These are phyloP conservation scores for Scorias spongiosa DNA, from an alignment of 2,329 filamentous ascomycete species.

Conservation along the genomic window DNA sequence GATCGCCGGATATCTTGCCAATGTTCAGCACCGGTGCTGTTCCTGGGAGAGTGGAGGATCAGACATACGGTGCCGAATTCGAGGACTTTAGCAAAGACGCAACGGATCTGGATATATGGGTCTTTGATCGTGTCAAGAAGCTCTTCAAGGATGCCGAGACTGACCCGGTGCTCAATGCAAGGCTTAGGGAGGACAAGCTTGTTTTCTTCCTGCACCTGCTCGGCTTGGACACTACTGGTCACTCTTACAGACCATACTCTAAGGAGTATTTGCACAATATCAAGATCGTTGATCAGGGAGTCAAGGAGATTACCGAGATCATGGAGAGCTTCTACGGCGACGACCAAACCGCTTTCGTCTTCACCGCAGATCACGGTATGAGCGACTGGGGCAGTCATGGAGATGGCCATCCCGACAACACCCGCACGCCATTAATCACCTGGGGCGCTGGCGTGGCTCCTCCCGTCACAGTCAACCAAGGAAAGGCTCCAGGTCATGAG, in stretches of 20 bases:
- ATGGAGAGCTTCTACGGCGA: conserved; percentile 73
- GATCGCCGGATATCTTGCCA: conserved; percentile 87
- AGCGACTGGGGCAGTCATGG: conserved; percentile 99
- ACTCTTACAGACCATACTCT: conserved; percentile 77
- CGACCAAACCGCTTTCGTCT: conserved; percentile 81
- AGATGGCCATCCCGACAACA: conserved; percentile 94
- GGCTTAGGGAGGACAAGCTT: conserved; percentile 65
- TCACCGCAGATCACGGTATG: conserved; percentile 98
- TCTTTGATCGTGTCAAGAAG: conserved; percentile 83
- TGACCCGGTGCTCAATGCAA: conserved; percentile 58
- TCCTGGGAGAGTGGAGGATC: conserved; percentile 74
- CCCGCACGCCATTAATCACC: conserved; percentile 75
- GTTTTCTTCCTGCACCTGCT: conserved; percentile 94
- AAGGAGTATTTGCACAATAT: conserved; percentile 92
- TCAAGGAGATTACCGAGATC: conserved; percentile 66
- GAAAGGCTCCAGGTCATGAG: conserved; percentile 66
- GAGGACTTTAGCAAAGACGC: conserved; percentile 85
- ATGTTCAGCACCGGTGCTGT: conserved; percentile 96
- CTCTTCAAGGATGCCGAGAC: conserved; percentile 67
- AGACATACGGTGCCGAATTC: conserved; percentile 64
- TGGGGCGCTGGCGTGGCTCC: conserved; percentile 87
- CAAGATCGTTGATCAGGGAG: conserved; percentile 80
- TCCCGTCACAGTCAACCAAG: conserved; percentile 43
- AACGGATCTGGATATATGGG: conserved; percentile 73
- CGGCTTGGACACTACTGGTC: conserved; percentile 80